phyloP scores from a whole-genome alignment of 2,329 filamentous ascomycete genomes.

The Aspergillus pseudotamarii region DNA sequence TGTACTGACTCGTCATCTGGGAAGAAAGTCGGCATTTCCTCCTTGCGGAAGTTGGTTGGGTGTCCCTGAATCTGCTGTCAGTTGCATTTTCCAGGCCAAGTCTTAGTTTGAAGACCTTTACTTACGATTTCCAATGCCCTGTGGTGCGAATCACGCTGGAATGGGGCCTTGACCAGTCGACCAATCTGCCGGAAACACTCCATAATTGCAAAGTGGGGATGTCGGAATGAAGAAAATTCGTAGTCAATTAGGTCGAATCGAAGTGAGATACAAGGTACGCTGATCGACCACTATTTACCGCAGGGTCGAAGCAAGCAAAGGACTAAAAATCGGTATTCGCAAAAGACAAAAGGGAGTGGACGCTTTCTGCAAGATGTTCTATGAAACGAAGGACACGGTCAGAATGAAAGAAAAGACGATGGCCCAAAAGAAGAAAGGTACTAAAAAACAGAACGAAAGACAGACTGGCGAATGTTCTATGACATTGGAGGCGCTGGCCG shows the following conservation, averaged over 20 bases:
- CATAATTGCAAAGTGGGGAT: slow-evolving; percentile 22
- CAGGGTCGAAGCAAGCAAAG: slow-evolving; percentile 14
- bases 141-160: slow-evolving; percentile 30
- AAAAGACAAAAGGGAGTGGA: slow-evolving; percentile 10
- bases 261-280: slow-evolving; percentile 3
- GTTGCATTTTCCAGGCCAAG: neutral
- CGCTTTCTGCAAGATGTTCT: slow-evolving; percentile 9
- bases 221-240: slow-evolving; percentile 1
- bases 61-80: slow-evolving; percentile 35
- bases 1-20: slow-evolving; percentile 42
- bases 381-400: slow-evolving; percentile 18
- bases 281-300: slow-evolving; percentile 17
- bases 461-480: slow-evolving; percentile 28
- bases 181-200: slow-evolving; percentile 41
- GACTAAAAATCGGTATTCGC: neutral
- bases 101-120: neutral
- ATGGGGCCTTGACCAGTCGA: slow-evolving; percentile 37
- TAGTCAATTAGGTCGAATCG: slow-evolving; percentile 2
- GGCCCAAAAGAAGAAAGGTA: slow-evolving; percentile 21
- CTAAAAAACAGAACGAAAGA: slow-evolving; percentile 24
- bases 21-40: slow-evolving; percentile 43
- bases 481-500: slow-evolving; percentile 28
- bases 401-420: slow-evolving; percentile 22
- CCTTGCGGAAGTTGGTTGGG: slow-evolving; percentile 48
- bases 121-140: slow-evolving; percentile 40